phyloP scores from a whole-genome alignment of 495 filamentous ascomycete species.

The Aspergillus asperescens region DNA sequence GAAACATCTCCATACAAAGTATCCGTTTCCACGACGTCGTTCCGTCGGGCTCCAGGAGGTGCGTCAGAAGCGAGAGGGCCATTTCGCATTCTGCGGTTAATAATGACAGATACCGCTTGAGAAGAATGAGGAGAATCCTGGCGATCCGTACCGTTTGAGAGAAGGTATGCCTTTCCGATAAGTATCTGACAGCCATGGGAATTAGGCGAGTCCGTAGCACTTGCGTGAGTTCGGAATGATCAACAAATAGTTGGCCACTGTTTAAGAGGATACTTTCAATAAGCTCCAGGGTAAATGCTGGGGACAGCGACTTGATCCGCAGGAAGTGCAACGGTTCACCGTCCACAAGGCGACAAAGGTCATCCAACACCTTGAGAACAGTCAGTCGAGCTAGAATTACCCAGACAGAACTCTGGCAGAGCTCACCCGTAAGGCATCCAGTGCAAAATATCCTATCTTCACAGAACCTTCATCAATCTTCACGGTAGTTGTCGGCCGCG shows the following conservation, averaged over 20 bases:
- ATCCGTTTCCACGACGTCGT: slow-evolving; percentile 76
- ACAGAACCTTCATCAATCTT: slow-evolving; percentile 54
- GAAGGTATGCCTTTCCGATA: slow-evolving; percentile 77
- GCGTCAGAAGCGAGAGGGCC: slow-evolving; percentile 76
- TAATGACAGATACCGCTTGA: slow-evolving; percentile 69
- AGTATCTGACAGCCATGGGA: slow-evolving; percentile 70
- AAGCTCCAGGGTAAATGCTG: slow-evolving; percentile 80
- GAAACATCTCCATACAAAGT: slow-evolving; percentile 85
- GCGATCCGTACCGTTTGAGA: slow-evolving; percentile 75
- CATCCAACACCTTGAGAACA: slow-evolving; percentile 64
- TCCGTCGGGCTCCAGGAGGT: slow-evolving; percentile 80
- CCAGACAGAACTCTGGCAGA: neutral
- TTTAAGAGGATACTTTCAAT: slow-evolving; percentile 85
- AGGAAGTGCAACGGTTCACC: slow-evolving; percentile 76
- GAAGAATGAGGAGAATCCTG: slow-evolving; percentile 71
- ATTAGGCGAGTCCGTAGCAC: slow-evolving; percentile 74
- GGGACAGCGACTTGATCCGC: slow-evolving; percentile 65
- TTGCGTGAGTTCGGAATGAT: slow-evolving; percentile 74
- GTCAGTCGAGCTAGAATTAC: neutral
- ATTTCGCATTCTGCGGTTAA: slow-evolving; percentile 78
- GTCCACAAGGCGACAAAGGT: slow-evolving; percentile 84
- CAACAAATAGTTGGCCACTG: slow-evolving; percentile 71
- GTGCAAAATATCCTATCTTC: slow-evolving; percentile 65
- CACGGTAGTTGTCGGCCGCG: slow-evolving; percentile 30
- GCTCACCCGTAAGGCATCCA: slow-evolving; percentile 74